Evolutionary conservation across 2,329 filamentous ascomycete genomes (phyloP).

Genomic region (Penicillium sp.): DNA sequence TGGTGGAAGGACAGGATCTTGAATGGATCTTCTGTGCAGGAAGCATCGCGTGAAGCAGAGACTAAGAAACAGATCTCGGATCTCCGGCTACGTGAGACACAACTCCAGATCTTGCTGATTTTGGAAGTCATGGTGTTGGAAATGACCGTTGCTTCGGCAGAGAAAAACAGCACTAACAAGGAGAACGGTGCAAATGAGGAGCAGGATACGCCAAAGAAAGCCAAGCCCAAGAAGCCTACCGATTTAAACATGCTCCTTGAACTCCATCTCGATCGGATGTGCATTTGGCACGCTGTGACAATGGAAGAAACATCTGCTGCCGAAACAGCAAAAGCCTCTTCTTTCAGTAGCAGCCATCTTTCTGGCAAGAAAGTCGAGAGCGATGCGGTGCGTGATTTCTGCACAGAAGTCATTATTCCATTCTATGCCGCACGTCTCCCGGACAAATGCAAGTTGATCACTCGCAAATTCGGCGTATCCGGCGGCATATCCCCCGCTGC

Average conservation of each 20-base stretch:
- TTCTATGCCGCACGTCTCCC: slow-evolving; percentile 50
- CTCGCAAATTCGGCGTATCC: slow-evolving; percentile 48
- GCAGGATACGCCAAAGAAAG: slow-evolving; percentile 21
- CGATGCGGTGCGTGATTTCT: slow-evolving; percentile 50
- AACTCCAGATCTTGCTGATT: slow-evolving; percentile 51
- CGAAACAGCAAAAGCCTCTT: slow-evolving; percentile 27
- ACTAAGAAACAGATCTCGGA: slow-evolving; percentile 44
- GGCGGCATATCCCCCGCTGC: slow-evolving; percentile 37
- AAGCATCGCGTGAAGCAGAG: slow-evolving; percentile 36
- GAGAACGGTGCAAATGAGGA: slow-evolving; percentile 16
- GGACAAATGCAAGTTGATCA: slow-evolving; percentile 47
- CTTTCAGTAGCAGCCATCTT: slow-evolving; percentile 27
- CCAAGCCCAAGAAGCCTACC: slow-evolving; percentile 40
- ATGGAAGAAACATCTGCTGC: slow-evolving; percentile 36
- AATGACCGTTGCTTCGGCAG: slow-evolving; percentile 19
- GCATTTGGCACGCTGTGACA: slow-evolving; percentile 52
- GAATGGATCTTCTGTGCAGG: slow-evolving; percentile 16
- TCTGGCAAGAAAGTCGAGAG: slow-evolving; percentile 38
- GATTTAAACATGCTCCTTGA: slow-evolving; percentile 47
- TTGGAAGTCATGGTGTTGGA: slow-evolving; percentile 49
- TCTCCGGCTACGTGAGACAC: slow-evolving; percentile 48
- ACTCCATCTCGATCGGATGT: slow-evolving; percentile 48
- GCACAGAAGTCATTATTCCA: slow-evolving; percentile 50
- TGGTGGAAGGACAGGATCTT: slow-evolving; percentile 48
- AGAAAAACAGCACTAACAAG: slow-evolving; percentile 17